Evolutionary conservation across 768 basidiomycete species (phyloP).

Genomic region (Lepiota brunneoincarnata): DNA sequence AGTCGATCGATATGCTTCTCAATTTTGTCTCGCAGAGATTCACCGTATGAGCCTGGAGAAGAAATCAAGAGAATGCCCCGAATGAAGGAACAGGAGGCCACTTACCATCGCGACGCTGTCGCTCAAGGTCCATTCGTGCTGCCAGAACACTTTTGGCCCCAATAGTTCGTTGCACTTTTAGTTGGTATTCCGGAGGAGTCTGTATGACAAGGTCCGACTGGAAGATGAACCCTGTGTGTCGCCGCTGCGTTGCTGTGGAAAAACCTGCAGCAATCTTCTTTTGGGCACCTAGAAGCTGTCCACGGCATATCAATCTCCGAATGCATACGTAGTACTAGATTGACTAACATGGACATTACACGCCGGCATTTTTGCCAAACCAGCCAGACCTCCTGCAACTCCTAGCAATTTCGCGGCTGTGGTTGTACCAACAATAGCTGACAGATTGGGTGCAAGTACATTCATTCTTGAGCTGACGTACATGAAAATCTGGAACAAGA

Average conservation of each 20-base stretch:
- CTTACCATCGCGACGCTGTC: constrained; percentile 76
- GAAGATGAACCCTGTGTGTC: constrained; percentile 96
- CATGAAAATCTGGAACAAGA: constrained; percentile 78
- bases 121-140: constrained; percentile 91
- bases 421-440: constrained; percentile 96
- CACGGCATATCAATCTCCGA: background rate
- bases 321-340: background rate
- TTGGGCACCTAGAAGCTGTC: constrained; percentile 88
- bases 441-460: constrained; percentile 96
- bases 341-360: constrained; percentile 88
- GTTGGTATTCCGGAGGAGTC: constrained; percentile 85
- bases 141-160: constrained; percentile 91
- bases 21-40: constrained; percentile 79
- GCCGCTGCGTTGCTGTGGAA: constrained; percentile 80
- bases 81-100: background rate
- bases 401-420: constrained; percentile 98
- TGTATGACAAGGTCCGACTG: constrained; percentile 86
- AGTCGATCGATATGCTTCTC: constrained; percentile 90
- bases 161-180: constrained; percentile 90
- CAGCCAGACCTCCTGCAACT: constrained; percentile 90
- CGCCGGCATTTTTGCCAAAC: constrained; percentile 90
- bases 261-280: constrained; percentile 92
- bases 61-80: background rate
- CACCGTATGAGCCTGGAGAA: constrained; percentile 70
- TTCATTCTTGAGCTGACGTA: constrained; percentile 99